These are phyloP conservation scores for Acer yangbiense DNA, from an alignment of 345 rosid genomes.

Conservation along the genomic window DNA sequence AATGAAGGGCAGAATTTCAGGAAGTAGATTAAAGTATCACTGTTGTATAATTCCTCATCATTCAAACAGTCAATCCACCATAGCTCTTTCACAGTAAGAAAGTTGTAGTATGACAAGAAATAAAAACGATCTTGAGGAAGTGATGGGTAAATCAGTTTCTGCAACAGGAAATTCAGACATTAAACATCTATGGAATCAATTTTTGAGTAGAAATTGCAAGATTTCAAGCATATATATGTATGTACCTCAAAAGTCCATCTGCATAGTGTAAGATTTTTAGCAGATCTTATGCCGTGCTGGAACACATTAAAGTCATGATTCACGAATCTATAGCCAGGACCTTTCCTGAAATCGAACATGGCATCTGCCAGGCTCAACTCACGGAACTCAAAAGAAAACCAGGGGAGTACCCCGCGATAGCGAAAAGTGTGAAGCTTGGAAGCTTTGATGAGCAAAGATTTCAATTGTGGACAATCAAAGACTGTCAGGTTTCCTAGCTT, in stretches of 20 bases:
- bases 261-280: conserved; percentile 9
- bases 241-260: conserved; percentile 17
- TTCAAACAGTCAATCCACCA: conserved; percentile 20
- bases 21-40: conserved; percentile 15
- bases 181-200: background rate
- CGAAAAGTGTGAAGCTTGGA: conserved; percentile 6
- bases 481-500: conserved; percentile 7
- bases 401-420: conserved; percentile 8
- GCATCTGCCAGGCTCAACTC: background rate
- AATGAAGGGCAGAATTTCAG: conserved; percentile 17
- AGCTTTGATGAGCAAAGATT: background rate
- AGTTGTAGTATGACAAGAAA: background rate
- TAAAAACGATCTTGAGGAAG: background rate
- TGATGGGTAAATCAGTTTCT: conserved; percentile 5
- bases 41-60: conserved; percentile 6
- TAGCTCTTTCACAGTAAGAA: background rate
- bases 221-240: too few relatives aligned
- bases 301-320: background rate
- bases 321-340: background rate
- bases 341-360: conserved; percentile 20
- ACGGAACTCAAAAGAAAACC: background rate
- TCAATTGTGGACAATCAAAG: conserved; percentile 7
- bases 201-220: background rate
- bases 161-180: background rate
- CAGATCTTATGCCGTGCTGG: background rate